Base-by-base conservation (phyloP, 2,329 filamentous ascomycete species). In the Pseudogymnoascus sp. region DNA sequence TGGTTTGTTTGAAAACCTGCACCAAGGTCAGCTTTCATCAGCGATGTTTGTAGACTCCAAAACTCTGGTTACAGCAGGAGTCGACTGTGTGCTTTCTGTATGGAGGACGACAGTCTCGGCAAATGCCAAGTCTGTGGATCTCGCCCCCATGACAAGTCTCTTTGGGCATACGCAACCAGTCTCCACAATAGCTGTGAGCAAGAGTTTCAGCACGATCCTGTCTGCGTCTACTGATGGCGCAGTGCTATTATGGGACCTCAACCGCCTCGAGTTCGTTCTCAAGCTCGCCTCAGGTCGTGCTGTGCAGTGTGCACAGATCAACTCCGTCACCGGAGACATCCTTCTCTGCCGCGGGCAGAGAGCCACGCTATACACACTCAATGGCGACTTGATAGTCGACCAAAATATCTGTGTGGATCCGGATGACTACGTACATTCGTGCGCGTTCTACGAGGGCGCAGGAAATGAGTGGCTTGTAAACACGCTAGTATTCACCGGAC, bases 361-460 rank as follows among this genome's bases (percentile, higher is more conserved):
- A 37, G 81, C 96, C 37, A 77, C 88, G 4, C 75, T 99, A 1
- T 97, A 90, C 73, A 93, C 90, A 0, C 81, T 99, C 37, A 99
- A 99, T 68, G 94, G 94, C 3, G 84, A 89, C 5, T 74, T 92
- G 0, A 78, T 99, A 1, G 78, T 97, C 0, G 86, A 94, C 62
- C 90, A 96, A 72, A 87, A 89, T 36, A 83, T 96, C 0, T 94
- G 90, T 68, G 81, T 84, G 15, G 75, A 78, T 4, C 78, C 81
- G 8, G 89, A 93, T 24, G 93, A 97, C 70, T 85, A 82, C 35
- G 85, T 97, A 2, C 81, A 90, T 58, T 86, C 88, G 1, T 94
- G 92, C 65, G 90, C 92, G 2, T 96, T 96, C 73, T 97, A 97
- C 74, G 92, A 97, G 72, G 93, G 93, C 0, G 93, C 86, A 0